Base-by-base conservation (phyloP, 305 asterid genomes). In the Rubia balearica region DNA sequence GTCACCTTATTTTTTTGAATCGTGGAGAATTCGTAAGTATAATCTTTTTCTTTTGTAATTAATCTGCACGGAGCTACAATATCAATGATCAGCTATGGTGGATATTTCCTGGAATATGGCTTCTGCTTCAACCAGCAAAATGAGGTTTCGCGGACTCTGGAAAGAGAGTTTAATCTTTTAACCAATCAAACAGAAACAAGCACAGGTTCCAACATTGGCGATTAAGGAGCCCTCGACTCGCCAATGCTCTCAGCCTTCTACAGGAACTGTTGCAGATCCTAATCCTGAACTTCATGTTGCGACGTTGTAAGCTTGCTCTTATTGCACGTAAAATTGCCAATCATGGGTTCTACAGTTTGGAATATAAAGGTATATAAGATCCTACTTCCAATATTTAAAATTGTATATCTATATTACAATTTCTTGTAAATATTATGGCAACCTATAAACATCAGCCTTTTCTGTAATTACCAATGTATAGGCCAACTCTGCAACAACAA, bases 71-170 rank as follows among this genome's bases (percentile, higher is more conserved):
- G 97, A 77, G 94, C 96, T 59, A 88, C 89, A 40, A 80, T 90
- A 76, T 84, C 97, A 27, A 70, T 89, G 73, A 78, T 90, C 65
- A 84, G 90, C 49, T 85, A 69, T 21, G 77, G 74, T 5, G 98
- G 97, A 64, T 82, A 85, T 78, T 90, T 85, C 71, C 89, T 87
- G 84, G 96, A 87, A 77, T 92, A 89, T 67, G 60, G 83, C 61
- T 81, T 81, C 57, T 77, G 84, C 57, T 67, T 90, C 73, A 89
- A 87, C 87, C 88, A 84, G 78, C 92, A 82, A 75, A 82, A 89
- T 67, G 93, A 86, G 81, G 85, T 87, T 68, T 75, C 86, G 1
- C 90, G 98, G 98, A 85, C 82, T 12, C 76, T 90, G 78, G 94
- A 89, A 77, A 85, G 87, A 33, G 92, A 90, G 79, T 81, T 78